phyloP scores from a whole-genome alignment of 2,329 filamentous ascomycete species.

The Sarocladium kiliense region DNA sequence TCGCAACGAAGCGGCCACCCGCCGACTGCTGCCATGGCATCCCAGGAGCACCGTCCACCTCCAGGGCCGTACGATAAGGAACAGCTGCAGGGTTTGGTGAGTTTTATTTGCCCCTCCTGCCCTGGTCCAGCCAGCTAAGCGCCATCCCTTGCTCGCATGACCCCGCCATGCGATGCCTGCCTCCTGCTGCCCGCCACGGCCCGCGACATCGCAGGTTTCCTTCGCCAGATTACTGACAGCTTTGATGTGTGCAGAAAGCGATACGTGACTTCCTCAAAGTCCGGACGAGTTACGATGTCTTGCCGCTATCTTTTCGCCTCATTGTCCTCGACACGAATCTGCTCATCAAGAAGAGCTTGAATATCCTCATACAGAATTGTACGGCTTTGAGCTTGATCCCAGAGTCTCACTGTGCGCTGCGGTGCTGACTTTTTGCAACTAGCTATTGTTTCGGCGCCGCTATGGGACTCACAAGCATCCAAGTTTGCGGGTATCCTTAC shows the following conservation, averaged over 20 bases:
- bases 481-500: conserved; percentile 93
- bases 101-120: conserved; percentile 23
- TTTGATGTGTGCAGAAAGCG: conserved; percentile 57
- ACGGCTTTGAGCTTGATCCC: conserved; percentile 13
- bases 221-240: conserved; percentile 10
- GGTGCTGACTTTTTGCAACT: conserved; percentile 14
- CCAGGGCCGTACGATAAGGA: conserved; percentile 57
- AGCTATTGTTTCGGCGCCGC: conserved; percentile 95
- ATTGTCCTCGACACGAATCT: conserved; percentile 94
- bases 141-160: neutral
- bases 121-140: neutral
- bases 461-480: conserved; percentile 93
- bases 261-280: conserved; percentile 95
- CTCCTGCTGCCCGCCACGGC: neutral
- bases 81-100: conserved; percentile 72
- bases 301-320: conserved; percentile 91
- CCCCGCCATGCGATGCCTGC: conserved; percentile 1
- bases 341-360: conserved; percentile 93
- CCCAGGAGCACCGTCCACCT: conserved; percentile 16
- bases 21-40: conserved; percentile 22
- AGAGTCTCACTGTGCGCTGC: neutral
- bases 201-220: neutral
- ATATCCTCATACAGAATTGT: conserved; percentile 96
- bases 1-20: conserved; percentile 22
- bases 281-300: conserved; percentile 94